Conservation (phyloP, 768 basidiomycete species). For the Auriculariales sp. region DNA sequence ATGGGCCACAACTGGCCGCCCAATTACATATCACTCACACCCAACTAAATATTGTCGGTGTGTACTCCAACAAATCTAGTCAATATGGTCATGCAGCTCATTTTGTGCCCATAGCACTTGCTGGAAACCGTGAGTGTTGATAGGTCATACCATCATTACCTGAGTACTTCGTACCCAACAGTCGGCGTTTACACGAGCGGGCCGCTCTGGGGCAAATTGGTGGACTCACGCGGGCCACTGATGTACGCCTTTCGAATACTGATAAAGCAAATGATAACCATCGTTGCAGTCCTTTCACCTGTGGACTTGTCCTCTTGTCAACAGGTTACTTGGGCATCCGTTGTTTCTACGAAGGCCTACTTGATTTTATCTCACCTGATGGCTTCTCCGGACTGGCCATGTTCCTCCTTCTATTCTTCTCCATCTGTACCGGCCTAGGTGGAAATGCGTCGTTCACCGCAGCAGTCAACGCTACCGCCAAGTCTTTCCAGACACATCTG, state of each 20-base stretch:
- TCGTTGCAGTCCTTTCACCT: constrained; percentile 33
- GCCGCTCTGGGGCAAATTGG: constrained; percentile 66
- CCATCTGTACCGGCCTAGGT: constrained; percentile 63
- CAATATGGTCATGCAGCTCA: neutral
- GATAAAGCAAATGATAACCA: neutral
- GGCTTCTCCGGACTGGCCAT: constrained; percentile 25
- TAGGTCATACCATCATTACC: neutral
- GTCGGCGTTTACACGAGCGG: constrained; percentile 69
- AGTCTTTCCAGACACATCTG: constrained; percentile 62
- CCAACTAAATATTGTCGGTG: constrained; percentile 62
- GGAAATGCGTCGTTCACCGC: constrained; percentile 56
- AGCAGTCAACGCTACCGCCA: constrained; percentile 72
- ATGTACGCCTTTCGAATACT: constrained; percentile 12
- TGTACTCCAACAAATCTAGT: constrained; percentile 1
- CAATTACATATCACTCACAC: constrained; percentile 66
- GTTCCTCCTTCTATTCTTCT: constrained; percentile 40
- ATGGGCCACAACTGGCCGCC: constrained; percentile 75
- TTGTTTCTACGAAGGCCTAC: constrained; percentile 44
- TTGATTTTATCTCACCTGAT: neutral
- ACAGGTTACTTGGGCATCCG: constrained; percentile 66
- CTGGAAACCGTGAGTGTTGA: constrained; percentile 46
- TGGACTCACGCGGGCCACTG: constrained; percentile 60
- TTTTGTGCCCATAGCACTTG: constrained; percentile 20
- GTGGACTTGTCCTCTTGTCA: constrained; percentile 45
- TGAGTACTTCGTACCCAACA: constrained; percentile 13